These are phyloP conservation scores for Gaeumannomyces tritici DNA, from an alignment of 2,329 filamentous ascomycete genomes.

Conservation along the genomic window DNA sequence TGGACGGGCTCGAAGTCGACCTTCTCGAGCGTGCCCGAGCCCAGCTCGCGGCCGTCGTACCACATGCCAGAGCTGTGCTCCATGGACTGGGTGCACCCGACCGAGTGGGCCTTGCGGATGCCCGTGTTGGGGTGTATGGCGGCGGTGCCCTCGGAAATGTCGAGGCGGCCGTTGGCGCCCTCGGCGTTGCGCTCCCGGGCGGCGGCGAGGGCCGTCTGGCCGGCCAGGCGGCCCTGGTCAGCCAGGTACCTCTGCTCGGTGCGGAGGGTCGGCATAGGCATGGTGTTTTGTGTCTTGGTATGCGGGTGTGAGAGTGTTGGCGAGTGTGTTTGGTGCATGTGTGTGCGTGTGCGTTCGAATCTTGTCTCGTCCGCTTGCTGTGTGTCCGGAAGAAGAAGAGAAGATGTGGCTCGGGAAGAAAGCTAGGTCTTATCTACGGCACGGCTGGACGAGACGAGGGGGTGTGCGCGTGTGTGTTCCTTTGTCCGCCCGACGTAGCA, in stretches of 20 bases:
- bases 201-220: no score
- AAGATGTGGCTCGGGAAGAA: not conserved
- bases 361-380: not conserved
- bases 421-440: not conserved
- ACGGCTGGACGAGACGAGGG: not conserved
- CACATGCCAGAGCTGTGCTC: conserved; percentile 3
- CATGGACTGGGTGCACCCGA: conserved; percentile 2
- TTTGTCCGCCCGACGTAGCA: not conserved
- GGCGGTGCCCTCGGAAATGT: not conserved
- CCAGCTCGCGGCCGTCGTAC: conserved; percentile 1
- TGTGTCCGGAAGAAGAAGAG: not conserved
- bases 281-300: not conserved
- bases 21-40: conserved; percentile 1
- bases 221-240: no score
- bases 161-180: not conserved
- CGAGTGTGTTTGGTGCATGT: not conserved
- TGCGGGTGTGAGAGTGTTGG: not conserved
- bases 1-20: not conserved
- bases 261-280: not conserved
- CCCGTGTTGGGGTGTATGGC: conserved; percentile 1
- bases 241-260: not conserved
- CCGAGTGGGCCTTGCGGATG: conserved; percentile 1
- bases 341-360: not conserved
- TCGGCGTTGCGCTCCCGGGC: not conserved
- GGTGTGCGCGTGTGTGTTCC: no score